Percentiles rank a stretch among this genome's conserved stretches.
Conservation (phyloP, 129 eudicot species). For the Artemisia argyi region DNA sequence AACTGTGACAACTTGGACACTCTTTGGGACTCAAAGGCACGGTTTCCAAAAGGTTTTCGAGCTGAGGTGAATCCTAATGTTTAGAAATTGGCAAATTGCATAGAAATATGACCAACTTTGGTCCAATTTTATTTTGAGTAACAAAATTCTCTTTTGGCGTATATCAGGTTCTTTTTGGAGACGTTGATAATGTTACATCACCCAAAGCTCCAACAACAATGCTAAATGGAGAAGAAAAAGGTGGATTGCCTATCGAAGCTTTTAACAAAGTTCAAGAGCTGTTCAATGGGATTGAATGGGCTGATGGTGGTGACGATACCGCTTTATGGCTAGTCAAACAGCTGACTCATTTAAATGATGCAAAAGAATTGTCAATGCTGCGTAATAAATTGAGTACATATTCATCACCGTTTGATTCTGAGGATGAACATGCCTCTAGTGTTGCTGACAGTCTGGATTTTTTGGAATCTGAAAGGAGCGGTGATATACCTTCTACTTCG, state of each 20-base stretch:
- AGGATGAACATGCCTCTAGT: conserved; percentile 88
- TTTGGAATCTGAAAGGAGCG: conserved; percentile 70
- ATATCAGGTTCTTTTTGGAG: conserved; percentile 85
- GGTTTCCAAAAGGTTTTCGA: conserved; percentile 86
- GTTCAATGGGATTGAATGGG: conserved; percentile 91
- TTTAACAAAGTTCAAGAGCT: conserved; percentile 97
- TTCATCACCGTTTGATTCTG: conserved; percentile 84
- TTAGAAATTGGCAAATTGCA: not conserved
- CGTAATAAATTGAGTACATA: conserved; percentile 65
- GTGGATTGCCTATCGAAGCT: conserved; percentile 97
- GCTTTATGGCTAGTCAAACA: conserved; percentile 93
- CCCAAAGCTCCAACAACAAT: conserved; percentile 65
- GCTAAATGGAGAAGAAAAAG: conserved; percentile 84
- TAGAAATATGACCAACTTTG: no score
- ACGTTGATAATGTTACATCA: conserved; percentile 67
- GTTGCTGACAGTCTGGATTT: conserved; percentile 90
- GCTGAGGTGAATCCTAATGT: conserved; percentile 66
- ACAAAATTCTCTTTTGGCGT: not conserved
- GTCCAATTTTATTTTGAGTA: not conserved
- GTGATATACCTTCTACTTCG: conserved; percentile 34
- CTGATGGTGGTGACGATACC: conserved; percentile 84
- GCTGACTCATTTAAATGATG: conserved; percentile 69
- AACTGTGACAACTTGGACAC: conserved; percentile 89
- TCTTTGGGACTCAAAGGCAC: conserved; percentile 89
- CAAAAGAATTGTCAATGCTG: conserved; percentile 70